Evolutionary conservation across 2,329 filamentous ascomycete species (phyloP).

Genomic region (Talaromyces sp.): DNA sequence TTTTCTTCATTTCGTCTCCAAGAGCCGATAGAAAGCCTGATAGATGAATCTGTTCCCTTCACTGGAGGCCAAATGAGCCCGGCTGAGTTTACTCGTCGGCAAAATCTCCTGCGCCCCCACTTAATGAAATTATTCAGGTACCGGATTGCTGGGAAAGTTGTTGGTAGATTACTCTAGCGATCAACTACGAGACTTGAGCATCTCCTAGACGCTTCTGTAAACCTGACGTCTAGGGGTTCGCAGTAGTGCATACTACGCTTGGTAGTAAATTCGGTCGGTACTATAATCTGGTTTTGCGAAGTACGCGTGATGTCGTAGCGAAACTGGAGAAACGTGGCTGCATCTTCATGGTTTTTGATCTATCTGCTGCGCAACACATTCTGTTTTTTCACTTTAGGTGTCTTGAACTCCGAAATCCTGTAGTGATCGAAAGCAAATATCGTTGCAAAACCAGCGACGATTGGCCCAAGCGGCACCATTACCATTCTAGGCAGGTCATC

Average conservation of each 20-base stretch:
- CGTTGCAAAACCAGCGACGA: background rate
- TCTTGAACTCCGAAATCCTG: background rate
- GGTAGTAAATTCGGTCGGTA: background rate
- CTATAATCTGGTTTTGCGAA: background rate
- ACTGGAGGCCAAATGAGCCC: background rate
- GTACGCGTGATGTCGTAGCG: background rate
- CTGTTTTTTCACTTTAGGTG: background rate
- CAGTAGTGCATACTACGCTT: background rate
- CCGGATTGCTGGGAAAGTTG: background rate
- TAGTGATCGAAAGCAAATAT: background rate
- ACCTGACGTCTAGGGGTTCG: background rate
- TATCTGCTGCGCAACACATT: background rate
- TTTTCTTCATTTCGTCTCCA: too few relatives aligned
- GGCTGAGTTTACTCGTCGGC: background rate
- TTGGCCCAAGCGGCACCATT: background rate
- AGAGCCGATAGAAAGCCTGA: background rate
- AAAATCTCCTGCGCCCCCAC: background rate
- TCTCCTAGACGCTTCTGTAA: background rate
- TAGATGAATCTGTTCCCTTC: background rate
- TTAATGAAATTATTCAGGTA: background rate
- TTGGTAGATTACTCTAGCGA: background rate
- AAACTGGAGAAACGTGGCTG: background rate
- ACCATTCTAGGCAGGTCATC: background rate
- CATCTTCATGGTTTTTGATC: background rate
- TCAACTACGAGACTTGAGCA: background rate